A percentile compares a stretch with the other conserved stretches of the same genome.
phyloP scores from a whole-genome alignment of 2,329 filamentous ascomycete genomes.

The Pyricularia sp. region DNA sequence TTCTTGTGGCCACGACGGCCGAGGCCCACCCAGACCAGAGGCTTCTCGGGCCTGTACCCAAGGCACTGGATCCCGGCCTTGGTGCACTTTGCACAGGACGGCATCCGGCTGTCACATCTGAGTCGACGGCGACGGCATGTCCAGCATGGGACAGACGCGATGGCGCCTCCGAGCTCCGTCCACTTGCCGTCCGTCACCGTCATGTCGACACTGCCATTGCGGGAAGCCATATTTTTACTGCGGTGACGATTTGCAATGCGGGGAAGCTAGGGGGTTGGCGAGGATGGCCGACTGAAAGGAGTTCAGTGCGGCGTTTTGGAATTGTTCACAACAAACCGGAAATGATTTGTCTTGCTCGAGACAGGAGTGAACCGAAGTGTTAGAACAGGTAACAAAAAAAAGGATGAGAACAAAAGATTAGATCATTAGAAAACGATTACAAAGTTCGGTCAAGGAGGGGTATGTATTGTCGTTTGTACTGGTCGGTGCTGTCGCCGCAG shows the following conservation, averaged over 20 bases:
- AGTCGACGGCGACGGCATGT: conserved; percentile 10
- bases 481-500: neutral
- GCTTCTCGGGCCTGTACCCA: conserved; percentile 7
- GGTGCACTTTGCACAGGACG: conserved; percentile 9
- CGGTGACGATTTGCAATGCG: neutral
- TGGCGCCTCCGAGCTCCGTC: neutral
- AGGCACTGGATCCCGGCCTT: conserved; percentile 7
- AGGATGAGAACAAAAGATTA: neutral
- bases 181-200: conserved; percentile 2
- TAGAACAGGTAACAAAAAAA: neutral
- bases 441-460: neutral
- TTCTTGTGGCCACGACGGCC: conserved; percentile 7
- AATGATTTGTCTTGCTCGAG: too few relatives aligned
- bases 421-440: neutral
- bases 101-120: conserved; percentile 8
- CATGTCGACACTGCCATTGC: neutral
- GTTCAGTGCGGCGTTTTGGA: neutral
- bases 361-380: too few relatives aligned
- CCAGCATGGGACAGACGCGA: conserved; percentile 7
- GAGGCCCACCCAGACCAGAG: conserved; percentile 8
- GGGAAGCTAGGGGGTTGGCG: neutral
- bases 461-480: neutral
- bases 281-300: neutral
- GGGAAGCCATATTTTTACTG: neutral
- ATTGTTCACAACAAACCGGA: neutral